A percentile compares a stretch with the other conserved stretches of the same genome.
These are phyloP conservation scores for Saccharomycopsis oosterbeekiorum DNA, from an alignment of 805 yeast genomes.

Conservation along the genomic window DNA sequence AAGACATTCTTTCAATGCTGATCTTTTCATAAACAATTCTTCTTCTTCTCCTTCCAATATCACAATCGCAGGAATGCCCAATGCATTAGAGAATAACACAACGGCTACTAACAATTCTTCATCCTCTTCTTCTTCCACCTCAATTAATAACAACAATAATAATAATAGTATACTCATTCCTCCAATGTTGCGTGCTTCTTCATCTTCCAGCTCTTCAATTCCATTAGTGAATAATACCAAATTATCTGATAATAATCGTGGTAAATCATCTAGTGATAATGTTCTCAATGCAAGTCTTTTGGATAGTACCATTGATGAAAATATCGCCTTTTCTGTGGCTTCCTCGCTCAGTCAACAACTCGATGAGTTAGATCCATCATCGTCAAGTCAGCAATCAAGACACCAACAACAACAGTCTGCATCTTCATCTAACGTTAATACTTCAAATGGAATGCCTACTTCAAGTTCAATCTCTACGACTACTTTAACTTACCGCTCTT, in stretches of 20 bases:
- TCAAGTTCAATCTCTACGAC: not conserved
- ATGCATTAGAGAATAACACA: not conserved
- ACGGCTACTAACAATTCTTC: not conserved
- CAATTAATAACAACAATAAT: not conserved
- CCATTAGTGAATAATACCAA: not conserved
- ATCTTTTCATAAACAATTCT: conserved; percentile 26
- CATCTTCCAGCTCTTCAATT: conserved; percentile 13
- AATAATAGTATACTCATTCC: not conserved
- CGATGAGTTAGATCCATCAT: conserved; percentile 10
- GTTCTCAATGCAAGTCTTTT: not conserved
- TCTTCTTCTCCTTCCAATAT: conserved; percentile 18
- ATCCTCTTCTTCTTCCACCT: not conserved
- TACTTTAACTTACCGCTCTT: not conserved
- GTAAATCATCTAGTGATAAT: not conserved
- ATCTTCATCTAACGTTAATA: not conserved
- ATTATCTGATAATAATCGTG: conserved; percentile 11
- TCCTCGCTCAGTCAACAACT: not conserved
- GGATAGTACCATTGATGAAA: not conserved
- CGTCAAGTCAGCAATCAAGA: conserved; percentile 14
- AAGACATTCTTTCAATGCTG: conserved; percentile 70
- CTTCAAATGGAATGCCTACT: not conserved
- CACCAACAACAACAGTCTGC: conserved; percentile 15
- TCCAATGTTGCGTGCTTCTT: conserved; percentile 1
- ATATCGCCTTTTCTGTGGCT: conserved; percentile 1
- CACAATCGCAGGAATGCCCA: not conserved